Evolutionary conservation across 176 grass and related monocot species (phyloP), one percentile per base, ranked within the genome.

Genomic region (Ampelocalamus luodianensis): DNA sequence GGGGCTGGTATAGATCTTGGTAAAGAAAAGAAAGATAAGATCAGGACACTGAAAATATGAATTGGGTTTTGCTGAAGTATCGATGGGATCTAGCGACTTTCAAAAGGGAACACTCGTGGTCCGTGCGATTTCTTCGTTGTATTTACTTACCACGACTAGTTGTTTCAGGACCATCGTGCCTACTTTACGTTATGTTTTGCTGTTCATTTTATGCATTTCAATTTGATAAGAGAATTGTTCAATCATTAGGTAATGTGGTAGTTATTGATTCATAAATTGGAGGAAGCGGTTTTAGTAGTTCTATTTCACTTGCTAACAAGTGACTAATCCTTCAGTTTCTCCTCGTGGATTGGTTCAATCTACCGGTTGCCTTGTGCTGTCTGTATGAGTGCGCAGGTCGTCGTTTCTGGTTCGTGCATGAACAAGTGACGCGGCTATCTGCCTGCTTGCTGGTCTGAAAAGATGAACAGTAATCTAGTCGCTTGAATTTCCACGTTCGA

Each of bases 1-100:
- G 6, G 26, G 36, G 20, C 45, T 66, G 48, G 50, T 87, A 73
- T 83, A 84, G 69, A 87, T 87, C 81, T 69, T 80, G 85, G 75
- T 87, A 84, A 79, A 46, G 84, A 83, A 80, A 84, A 43, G 69
- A 38, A 75, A 86, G 32, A 24, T 53, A 72, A 77, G 51, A 85
- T 71, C 82, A 17, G 39, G 82, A 85, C 40, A 89, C 70, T n/a
- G 37, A 60, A 90, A 86, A 82, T 68, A 34, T 82, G 46, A 59
- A 72, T 62, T 90, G 74, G 81, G 20, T 74, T 78, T 65, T 72
- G 72, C 56, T 13, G 6, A 82, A 86, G 51, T 83, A 27, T 87
- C 84, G 74, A 71, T 44, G 80, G 74, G 55, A 90, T 83, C 48
- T 68, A 34, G 73, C 17, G 20, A 83, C 68, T 53, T 87, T 68